These are phyloP conservation scores for Paraleonurus japonicus DNA, from an alignment of 257 asterid genomes.

Conservation along the genomic window DNA sequence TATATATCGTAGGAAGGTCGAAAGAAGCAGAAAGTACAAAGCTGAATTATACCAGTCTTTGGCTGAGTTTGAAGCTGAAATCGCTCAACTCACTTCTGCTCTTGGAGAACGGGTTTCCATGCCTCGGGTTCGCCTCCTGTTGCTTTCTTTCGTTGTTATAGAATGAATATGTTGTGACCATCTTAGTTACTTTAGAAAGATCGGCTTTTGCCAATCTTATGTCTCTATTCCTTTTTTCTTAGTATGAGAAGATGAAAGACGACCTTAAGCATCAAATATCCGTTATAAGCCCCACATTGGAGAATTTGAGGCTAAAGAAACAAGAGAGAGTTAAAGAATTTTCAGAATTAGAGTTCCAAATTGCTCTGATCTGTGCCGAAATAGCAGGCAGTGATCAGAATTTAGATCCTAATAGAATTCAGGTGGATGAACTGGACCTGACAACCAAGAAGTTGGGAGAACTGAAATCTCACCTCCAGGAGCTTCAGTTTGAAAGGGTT, in stretches of 20 bases:
- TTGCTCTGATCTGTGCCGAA: constrained; percentile 61
- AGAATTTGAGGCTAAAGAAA: constrained; percentile 52
- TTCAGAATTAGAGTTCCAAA: constrained; percentile 49
- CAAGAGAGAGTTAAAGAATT: constrained; percentile 61
- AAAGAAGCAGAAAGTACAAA: constrained; percentile 55
- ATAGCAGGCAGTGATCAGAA: constrained; percentile 58
- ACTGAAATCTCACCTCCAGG: constrained; percentile 58
- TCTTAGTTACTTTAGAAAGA: neutral
- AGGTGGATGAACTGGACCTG: constrained; percentile 62
- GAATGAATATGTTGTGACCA: neutral
- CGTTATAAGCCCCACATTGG: constrained; percentile 49
- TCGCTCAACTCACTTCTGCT: constrained; percentile 53
- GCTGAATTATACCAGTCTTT: constrained; percentile 58
- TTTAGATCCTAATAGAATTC: constrained; percentile 34
- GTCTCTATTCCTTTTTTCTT: constrained; percentile 9
- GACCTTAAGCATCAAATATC: constrained; percentile 59
- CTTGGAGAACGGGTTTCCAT: constrained; percentile 59
- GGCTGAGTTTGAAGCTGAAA: constrained; percentile 65
- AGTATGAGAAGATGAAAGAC: constrained; percentile 47
- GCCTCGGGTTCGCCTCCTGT: constrained; percentile 43
- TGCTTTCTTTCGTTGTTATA: neutral
- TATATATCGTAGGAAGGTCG: constrained; percentile 66
- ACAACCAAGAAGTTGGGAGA: constrained; percentile 59
- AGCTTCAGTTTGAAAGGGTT: constrained; percentile 75
- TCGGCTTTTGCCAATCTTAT: constrained; percentile 9